phyloP scores from a whole-genome alignment of 352 stramenopile genomes.

The Lagenidium giganteum region DNA sequence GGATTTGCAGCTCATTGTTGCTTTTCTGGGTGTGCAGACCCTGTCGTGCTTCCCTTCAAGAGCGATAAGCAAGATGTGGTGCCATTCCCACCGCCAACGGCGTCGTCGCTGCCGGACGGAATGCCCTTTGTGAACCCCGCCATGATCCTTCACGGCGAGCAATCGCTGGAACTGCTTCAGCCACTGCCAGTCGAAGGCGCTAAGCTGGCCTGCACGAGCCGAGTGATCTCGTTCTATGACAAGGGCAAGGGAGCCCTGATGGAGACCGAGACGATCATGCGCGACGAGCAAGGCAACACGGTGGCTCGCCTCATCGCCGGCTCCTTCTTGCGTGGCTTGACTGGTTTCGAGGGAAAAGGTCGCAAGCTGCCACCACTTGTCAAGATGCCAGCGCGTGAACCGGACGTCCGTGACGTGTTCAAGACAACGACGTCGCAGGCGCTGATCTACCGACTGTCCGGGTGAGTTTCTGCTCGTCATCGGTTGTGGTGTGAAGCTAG shows the following conservation, averaged over 20 bases:
- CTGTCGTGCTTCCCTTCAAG: conserved; percentile 85
- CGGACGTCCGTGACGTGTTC: conserved; percentile 57
- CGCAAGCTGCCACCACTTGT: conserved; percentile 61
- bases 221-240: conserved; percentile 80
- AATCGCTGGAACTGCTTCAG: conserved; percentile 76
- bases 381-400: conserved; percentile 65
- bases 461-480: conserved; percentile 29
- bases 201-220: conserved; percentile 44
- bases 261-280: conserved; percentile 79
- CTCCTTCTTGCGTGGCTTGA: conserved; percentile 78
- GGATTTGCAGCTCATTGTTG: too few species aligned
- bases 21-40: conserved; percentile 24
- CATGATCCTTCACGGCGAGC: conserved; percentile 84
- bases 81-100: conserved; percentile 74
- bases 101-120: conserved; percentile 47
- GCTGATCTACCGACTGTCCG: conserved; percentile 92
- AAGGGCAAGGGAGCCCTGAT: conserved; percentile 82
- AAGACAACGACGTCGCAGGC: conserved; percentile 72
- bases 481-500: not conserved
- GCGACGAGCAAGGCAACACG: conserved; percentile 55
- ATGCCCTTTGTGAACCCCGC: conserved; percentile 76
- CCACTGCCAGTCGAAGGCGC: conserved; percentile 58
- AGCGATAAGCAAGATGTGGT: conserved; percentile 83
- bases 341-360: conserved; percentile 66
- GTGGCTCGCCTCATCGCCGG: conserved; percentile 72